Percentiles rank a stretch among this genome's conserved stretches.
Conservation (phyloP, 495 filamentous ascomycete genomes). For the Schizothecium vesticola region DNA sequence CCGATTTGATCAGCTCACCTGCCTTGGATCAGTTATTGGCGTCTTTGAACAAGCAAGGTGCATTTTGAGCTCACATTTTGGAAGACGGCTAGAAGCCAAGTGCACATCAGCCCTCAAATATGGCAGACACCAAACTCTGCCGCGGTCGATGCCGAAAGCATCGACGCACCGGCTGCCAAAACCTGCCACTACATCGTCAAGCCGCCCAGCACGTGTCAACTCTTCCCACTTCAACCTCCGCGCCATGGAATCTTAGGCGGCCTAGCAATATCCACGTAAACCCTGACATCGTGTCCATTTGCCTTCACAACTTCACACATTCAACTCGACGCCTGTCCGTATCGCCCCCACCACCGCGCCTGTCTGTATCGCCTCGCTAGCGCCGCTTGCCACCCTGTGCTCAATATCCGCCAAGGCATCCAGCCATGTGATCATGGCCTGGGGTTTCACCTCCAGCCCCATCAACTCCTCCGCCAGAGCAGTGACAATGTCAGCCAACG, state of each 20-base stretch:
- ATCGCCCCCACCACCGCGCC: slow-evolving; percentile 88
- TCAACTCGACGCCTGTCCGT: slow-evolving; percentile 76
- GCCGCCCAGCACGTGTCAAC: no score
- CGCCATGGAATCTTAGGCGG: no score
- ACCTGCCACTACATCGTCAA: no score
- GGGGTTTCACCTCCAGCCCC: slow-evolving; percentile 75
- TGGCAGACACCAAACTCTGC: not conserved
- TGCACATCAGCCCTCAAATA: not conserved
- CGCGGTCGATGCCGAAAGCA: not conserved
- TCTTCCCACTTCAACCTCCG: no score
- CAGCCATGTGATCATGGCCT: slow-evolving; percentile 86
- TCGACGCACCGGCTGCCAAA: no score
- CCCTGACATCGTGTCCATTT: no score
- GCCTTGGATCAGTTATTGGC: not conserved
- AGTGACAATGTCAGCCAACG: slow-evolving; percentile 88
- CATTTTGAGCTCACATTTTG: not conserved
- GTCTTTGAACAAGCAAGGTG: not conserved
- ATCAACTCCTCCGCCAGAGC: slow-evolving; percentile 75
- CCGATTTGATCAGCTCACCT: not conserved
- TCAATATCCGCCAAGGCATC: slow-evolving; percentile 90
- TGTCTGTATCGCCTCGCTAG: slow-evolving; percentile 84
- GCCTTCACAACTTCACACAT: slow-evolving; percentile 28
- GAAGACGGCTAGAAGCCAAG: not conserved
- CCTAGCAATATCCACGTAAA: no score
- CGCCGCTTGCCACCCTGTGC: slow-evolving; percentile 82